Evolutionary conservation across 2,329 filamentous ascomycete species (phyloP).

Genomic region (Trichothecium roseum): DNA sequence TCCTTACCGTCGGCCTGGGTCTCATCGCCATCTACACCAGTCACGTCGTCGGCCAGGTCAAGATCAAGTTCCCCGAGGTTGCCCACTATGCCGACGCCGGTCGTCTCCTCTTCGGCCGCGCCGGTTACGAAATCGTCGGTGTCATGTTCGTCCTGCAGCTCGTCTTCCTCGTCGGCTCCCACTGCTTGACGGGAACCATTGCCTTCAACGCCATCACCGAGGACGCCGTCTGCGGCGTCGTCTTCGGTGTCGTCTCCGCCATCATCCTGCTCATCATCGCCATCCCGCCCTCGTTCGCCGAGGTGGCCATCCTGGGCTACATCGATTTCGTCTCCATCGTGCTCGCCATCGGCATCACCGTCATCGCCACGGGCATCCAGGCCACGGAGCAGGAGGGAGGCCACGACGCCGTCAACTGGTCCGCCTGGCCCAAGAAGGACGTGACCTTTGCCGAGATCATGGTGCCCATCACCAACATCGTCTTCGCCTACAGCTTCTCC

Average conservation of each 20-base stretch:
- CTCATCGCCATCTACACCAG: slow-evolving; percentile 37
- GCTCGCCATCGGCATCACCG: slow-evolving; percentile 52
- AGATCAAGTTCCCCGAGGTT: slow-evolving; percentile 43
- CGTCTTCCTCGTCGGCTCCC: slow-evolving; percentile 61
- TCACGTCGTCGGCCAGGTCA: slow-evolving; percentile 35
- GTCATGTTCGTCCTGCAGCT: slow-evolving; percentile 53
- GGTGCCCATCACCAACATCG: slow-evolving; percentile 55
- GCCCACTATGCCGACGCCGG: slow-evolving; percentile 60
- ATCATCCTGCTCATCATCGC: slow-evolving; percentile 34
- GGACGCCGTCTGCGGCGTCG: slow-evolving; percentile 36
- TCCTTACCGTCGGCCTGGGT: slow-evolving; percentile 30
- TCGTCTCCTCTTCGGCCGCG: slow-evolving; percentile 46
- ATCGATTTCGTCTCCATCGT: slow-evolving; percentile 53
- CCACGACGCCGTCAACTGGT: slow-evolving; percentile 25
- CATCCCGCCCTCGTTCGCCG: slow-evolving; percentile 36
- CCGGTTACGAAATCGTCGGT: slow-evolving; percentile 53
- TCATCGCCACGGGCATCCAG: slow-evolving; percentile 51
- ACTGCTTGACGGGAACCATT: slow-evolving; percentile 59
- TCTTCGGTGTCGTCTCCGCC: slow-evolving; percentile 34
- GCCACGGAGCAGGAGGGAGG: slow-evolving; percentile 19
- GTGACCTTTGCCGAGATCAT: slow-evolving; percentile 44
- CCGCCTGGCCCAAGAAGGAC: slow-evolving; percentile 32
- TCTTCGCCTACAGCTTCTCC: slow-evolving; percentile 56
- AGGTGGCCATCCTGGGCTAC: slow-evolving; percentile 38
- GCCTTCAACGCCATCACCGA: slow-evolving; percentile 56